Base-by-base conservation (phyloP, 1,284 basidiomycete genomes). In the Ganoderma boninense region DNA sequence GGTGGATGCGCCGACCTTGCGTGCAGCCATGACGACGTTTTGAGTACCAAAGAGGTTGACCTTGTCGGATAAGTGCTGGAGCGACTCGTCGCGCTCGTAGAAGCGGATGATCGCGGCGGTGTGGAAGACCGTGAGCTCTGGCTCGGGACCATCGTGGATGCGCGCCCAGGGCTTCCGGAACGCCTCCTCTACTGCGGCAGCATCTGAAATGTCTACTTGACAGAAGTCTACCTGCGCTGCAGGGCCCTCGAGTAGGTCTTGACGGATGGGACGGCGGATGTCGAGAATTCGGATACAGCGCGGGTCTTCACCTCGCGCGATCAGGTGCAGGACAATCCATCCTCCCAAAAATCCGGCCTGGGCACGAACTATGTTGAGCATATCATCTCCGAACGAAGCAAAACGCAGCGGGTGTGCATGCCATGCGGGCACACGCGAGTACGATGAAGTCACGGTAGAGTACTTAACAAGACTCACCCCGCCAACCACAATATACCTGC, bases 41-140 rank as follows among this genome's bases (percentile, higher is more conserved):
- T 87, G 79, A 6, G 90, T 91, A 5, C 92, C 92, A 1, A 80
- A 72, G 7, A 92, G 84, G 77, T 94, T 94, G 62, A 94, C 89
- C 38, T 79, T 81, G 42, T 84, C 82, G 2, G 92, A 93, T 40
- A 83, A 83, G 2, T 80, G 79, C 2, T 92, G 78, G 14, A 93
- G 84, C 2, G 75, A 76, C 1, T 79, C 74, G 68, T 86, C 83
- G 3, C 90, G 87, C 73, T 94, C 92, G 77, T 89, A 94, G 79
- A 92, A 94, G 3, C 91, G 90, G 71, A 94, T 93, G 73, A 85
- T 91, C 20, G 92, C 90, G 2, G 90, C 92, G 29, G 90, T 91
- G 74, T 93, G 91, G 78, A 92, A 92, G 6, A 94, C 85, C 0
- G 92, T 92, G 40, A 90, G 79, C 67, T 84, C 83, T 7, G 82